These are phyloP conservation scores for Plasmopara muralis DNA, from an alignment of 352 stramenopile species.

Conservation along the genomic window DNA sequence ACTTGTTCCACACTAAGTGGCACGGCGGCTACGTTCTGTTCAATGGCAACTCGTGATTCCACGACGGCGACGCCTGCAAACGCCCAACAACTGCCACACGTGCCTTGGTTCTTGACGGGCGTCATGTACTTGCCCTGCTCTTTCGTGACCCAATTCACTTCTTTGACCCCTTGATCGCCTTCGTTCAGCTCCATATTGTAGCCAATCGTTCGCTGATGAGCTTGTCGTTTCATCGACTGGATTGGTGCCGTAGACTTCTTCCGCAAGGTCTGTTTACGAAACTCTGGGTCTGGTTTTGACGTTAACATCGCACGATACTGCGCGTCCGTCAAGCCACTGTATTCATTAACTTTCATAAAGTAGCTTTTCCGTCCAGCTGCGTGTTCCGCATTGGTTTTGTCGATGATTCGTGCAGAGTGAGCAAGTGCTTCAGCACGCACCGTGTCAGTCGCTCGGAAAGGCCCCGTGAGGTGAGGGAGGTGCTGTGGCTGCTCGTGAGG, in stretches of 20 bases:
- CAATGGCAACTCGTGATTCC: constrained; percentile 75
- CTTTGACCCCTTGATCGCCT: constrained; percentile 24
- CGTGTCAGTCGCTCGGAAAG: too few relatives aligned
- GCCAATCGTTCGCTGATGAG: constrained; percentile 18
- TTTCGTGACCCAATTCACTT: constrained; percentile 63
- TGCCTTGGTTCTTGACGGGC: constrained; percentile 90
- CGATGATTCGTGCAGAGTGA: constrained; percentile 34
- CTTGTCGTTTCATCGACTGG: constrained; percentile 1
- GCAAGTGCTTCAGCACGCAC: constrained; percentile 28
- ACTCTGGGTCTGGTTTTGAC: constrained; percentile 33
- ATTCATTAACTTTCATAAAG: constrained; percentile 55
- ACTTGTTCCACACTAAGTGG: constrained; percentile 82
- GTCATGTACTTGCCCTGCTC: constrained; percentile 79
- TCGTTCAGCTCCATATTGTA: constrained; percentile 16
- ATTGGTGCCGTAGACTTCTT: constrained; percentile 13
- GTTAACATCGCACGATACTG: constrained; percentile 59
- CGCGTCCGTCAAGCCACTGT: constrained; percentile 59
- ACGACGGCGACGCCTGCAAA: constrained; percentile 73
- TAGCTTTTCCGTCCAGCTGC: constrained; percentile 32
- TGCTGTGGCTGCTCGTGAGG: too few relatives aligned
- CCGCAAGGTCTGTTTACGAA: constrained; percentile 6
- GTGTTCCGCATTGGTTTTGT: constrained; percentile 41
- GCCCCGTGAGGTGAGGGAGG: too few relatives aligned
- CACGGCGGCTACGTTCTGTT: constrained; percentile 50
- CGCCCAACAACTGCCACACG: constrained; percentile 91